Evolutionary conservation across 2,329 filamentous ascomycete species (phyloP), one percentile per base, ranked within the genome.

Genomic region (Nothophaeocryptopus gaeumannii): DNA sequence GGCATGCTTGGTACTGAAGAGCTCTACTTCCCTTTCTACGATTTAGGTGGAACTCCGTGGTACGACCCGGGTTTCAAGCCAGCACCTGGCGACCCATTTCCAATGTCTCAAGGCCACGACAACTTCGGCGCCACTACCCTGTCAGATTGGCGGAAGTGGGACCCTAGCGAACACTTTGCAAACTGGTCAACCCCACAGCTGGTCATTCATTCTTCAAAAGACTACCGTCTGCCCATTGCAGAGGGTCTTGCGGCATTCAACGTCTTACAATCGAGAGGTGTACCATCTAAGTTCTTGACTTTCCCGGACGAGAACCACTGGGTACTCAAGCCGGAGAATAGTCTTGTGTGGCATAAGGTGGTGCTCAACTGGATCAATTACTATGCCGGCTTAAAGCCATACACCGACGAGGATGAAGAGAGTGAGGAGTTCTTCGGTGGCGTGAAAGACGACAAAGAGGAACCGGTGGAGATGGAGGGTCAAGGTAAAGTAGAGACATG

Each of bases 291-390:
- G 58, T 82, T 95, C 57, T 65, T 95, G 58, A 85, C 83, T 14
- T 96, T 95, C 66, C 88, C 89, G 0, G 89, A 88, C 63, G 86
- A 89, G 69, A 82, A 84, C 43, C 84, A 88, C 61, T 86, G 89
- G 89, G 90, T 96, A 3, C 66, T 96, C 46, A 95, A 96, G 67
- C 88, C 86, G 0, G 92, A 96, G 71, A 97, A 97, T 68, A 87
- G 84, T 3, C 73, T 96, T 13, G 78, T 95, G 14, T 97, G 93
- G 93, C 90, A 97, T 64, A 80, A 80, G 48, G 87, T 89, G 50
- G 90, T 97, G 12, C 66, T 96, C 29, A 82, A 82, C 48, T 96
- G 88, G 83, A 82, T 86, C 58, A 83, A 83, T 63, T 75, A 74
- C 55, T 76, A 80, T 63, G 76, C 75, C 2, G 81, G 79, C 1